A percentile compares a stretch with the other conserved stretches of the same genome.
Conservation (phyloP, 1,139 yeast genomes). For the Yamadazyma oceani region DNA sequence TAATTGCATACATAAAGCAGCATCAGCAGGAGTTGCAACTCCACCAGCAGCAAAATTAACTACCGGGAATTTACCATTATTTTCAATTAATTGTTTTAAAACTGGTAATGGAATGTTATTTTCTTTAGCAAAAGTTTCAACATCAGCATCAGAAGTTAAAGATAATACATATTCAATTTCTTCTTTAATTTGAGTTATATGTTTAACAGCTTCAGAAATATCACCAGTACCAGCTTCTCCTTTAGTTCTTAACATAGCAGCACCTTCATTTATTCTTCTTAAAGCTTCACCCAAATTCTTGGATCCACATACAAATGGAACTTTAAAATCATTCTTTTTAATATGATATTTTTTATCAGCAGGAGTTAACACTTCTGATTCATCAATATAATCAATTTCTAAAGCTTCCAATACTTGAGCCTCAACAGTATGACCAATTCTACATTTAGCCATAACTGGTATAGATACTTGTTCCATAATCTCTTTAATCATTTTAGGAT, state of each 20-base stretch:
- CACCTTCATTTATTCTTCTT: constrained; percentile 80
- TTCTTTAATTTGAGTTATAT: constrained; percentile 58
- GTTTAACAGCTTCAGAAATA: constrained; percentile 82
- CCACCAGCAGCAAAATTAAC: constrained; percentile 93
- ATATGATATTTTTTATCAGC: constrained; percentile 75
- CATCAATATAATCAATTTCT: constrained; percentile 80
- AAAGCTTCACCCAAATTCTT: constrained; percentile 83
- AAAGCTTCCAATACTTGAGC: constrained; percentile 77
- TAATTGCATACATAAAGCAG: constrained; percentile 84
- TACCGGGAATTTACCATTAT: constrained; percentile 70
- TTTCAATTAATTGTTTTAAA: constrained; percentile 50
- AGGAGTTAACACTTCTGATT: constrained; percentile 81
- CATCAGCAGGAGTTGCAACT: constrained; percentile 87
- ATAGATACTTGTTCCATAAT: constrained; percentile 73
- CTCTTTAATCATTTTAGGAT: constrained; percentile 75
- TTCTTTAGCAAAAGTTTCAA: constrained; percentile 54
- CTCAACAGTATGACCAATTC: constrained; percentile 84
- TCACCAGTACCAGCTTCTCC: constrained; percentile 94
- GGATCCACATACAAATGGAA: constrained; percentile 88
- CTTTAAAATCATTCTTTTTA: constrained; percentile 58
- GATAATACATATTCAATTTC: constrained; percentile 52
- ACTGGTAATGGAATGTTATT: constrained; percentile 60
- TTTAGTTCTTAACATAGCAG: constrained; percentile 85
- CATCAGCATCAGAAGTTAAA: constrained; percentile 44
- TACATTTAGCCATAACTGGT: constrained; percentile 86